These are phyloP conservation scores for Microdochium nivale DNA, from an alignment of 2,329 filamentous ascomycete species.

Conservation along the genomic window DNA sequence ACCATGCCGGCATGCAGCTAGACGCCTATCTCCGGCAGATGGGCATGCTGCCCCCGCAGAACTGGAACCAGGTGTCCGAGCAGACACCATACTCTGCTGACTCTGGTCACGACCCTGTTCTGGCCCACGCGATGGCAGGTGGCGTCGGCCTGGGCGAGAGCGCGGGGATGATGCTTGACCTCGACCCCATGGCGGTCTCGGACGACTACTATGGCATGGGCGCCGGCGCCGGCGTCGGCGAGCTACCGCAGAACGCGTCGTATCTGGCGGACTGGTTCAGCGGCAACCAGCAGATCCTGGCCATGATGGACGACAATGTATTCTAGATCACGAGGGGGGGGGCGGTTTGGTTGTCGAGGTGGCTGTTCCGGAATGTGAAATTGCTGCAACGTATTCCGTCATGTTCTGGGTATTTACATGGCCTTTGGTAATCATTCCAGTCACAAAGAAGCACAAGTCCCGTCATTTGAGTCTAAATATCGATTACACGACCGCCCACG, in stretches of 20 bases:
- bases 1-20: neutral
- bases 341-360: too few relatives aligned
- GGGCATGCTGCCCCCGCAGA: neutral
- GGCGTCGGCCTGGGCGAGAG: too few relatives aligned
- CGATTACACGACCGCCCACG: too few relatives aligned
- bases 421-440: too few relatives aligned
- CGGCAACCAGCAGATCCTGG: conserved; percentile 56
- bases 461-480: too few relatives aligned
- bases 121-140: too few relatives aligned
- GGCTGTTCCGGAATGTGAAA: too few relatives aligned
- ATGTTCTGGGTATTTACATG: too few relatives aligned
- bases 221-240: neutral
- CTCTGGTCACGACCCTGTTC: too few relatives aligned
- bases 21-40: neutral
- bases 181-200: neutral
- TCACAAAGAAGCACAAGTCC: too few relatives aligned
- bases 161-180: neutral
- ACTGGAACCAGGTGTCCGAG: neutral
- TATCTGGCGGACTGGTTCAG: conserved; percentile 59
- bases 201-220: neutral
- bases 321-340: conserved; percentile 8
- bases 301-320: conserved; percentile 53
- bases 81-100: neutral
- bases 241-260: conserved; percentile 19
- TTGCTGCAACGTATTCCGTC: too few relatives aligned